Evolutionary conservation across 345 rosid species (phyloP).

Genomic region (Cardiospermum halicacabum): DNA sequence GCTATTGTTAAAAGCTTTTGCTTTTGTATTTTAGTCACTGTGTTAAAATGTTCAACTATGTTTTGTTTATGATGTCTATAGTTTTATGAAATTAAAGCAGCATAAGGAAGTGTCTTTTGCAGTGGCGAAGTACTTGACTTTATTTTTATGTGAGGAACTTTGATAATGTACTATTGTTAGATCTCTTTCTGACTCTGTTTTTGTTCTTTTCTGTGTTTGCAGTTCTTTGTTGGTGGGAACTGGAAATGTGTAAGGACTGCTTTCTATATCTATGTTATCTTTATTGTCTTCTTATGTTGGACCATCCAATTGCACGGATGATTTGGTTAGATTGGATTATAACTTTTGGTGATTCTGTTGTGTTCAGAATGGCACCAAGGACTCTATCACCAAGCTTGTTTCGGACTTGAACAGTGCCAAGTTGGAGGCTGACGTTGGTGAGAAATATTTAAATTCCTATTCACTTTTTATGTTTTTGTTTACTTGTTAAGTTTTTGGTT

Average conservation of each 20-base stretch:
- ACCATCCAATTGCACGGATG: slow-evolving; percentile 3
- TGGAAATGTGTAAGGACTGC: slow-evolving; percentile 92
- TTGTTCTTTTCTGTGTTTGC: slow-evolving; percentile 32
- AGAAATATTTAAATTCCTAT: slow-evolving; percentile 26
- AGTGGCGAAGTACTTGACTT: not conserved
- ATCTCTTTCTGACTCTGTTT: not conserved
- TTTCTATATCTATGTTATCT: not conserved
- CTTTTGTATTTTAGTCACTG: not conserved
- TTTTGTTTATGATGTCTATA: not conserved
- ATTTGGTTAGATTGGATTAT: slow-evolving; percentile 12
- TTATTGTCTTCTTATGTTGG: not conserved
- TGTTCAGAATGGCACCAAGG: slow-evolving; percentile 85
- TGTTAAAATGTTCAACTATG: not conserved
- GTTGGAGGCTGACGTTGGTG: slow-evolving; percentile 92
- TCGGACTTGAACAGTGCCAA: slow-evolving; percentile 76
- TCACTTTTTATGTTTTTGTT: not conserved
- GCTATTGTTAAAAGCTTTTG: not conserved
- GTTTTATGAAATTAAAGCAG: no score
- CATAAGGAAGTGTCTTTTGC: no score
- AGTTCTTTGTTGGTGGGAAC: slow-evolving; percentile 99
- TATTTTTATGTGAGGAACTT: not conserved
- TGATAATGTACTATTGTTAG: not conserved
- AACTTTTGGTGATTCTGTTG: slow-evolving; percentile 7
- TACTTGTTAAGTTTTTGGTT: not conserved
- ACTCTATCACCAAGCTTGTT: slow-evolving; percentile 83